Evolutionary conservation across 352 stramenopile genomes (phyloP).

Genomic region (Globisporangium okanoganense): DNA sequence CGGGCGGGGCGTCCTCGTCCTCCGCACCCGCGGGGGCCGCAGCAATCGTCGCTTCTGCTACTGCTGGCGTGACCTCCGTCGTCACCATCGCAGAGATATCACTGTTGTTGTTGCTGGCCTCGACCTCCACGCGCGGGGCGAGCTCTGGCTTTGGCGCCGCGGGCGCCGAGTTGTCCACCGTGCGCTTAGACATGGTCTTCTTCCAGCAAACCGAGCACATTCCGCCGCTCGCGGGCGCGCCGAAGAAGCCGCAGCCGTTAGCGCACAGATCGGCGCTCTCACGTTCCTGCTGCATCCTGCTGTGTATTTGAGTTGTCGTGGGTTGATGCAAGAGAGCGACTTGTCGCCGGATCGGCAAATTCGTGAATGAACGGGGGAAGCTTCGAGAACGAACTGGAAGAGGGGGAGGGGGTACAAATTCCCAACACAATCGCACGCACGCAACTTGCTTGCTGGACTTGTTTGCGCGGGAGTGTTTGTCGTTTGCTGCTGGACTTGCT

Average conservation of each 20-base stretch:
- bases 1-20: slow-evolving; percentile 22
- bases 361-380: slow-evolving; percentile 5
- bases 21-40: slow-evolving; percentile 12
- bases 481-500: not conserved
- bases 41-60: not conserved
- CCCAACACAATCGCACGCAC: not conserved
- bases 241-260: slow-evolving; percentile 81
- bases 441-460: not conserved
- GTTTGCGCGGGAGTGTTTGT: slow-evolving; percentile 2
- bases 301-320: not conserved
- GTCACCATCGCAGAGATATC: not conserved
- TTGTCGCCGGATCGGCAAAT: not conserved
- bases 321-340: not conserved
- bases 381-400: slow-evolving; percentile 4
- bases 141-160: slow-evolving; percentile 20
- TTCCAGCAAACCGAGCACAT: slow-evolving; percentile 88
- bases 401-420: slow-evolving; percentile 4
- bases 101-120: slow-evolving; percentile 3
- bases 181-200: slow-evolving; percentile 76
- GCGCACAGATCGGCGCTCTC: slow-evolving; percentile 70
- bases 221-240: slow-evolving; percentile 53
- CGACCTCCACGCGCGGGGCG: slow-evolving; percentile 12
- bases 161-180: slow-evolving; percentile 33
- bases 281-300: slow-evolving; percentile 74
- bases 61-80: not conserved